These are phyloP conservation scores for Monosporascus cannonballus DNA, from an alignment of 2,329 filamentous ascomycete species.

Conservation along the genomic window DNA sequence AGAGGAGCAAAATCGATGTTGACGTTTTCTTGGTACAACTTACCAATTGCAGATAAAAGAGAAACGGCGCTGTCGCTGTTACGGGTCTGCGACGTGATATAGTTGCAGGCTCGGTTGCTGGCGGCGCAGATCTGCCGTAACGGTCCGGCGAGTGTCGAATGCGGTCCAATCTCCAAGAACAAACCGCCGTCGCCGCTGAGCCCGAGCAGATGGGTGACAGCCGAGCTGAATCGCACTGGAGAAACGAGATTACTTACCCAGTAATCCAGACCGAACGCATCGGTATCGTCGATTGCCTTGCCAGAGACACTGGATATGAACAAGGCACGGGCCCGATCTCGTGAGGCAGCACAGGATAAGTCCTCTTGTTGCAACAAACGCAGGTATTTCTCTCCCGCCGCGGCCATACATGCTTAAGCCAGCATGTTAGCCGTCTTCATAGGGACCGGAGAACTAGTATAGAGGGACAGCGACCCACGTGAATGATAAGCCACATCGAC, in stretches of 20 bases:
- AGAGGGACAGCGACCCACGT: slow-evolving; percentile 10
- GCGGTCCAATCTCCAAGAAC: slow-evolving; percentile 19
- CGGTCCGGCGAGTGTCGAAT: slow-evolving; percentile 15
- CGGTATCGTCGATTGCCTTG: slow-evolving; percentile 13
- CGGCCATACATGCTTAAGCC: slow-evolving; percentile 7
- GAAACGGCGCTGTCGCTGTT: slow-evolving; percentile 7
- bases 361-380: slow-evolving; percentile 7
- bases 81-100: slow-evolving; percentile 11
- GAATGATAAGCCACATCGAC: slow-evolving; percentile 39
- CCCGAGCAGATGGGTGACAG: slow-evolving; percentile 20
- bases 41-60: slow-evolving; percentile 12
- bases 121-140: slow-evolving; percentile 14
- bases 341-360: slow-evolving; percentile 1
- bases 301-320: slow-evolving; percentile 23
- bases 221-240: slow-evolving; percentile 28
- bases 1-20: slow-evolving; percentile 9
- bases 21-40: slow-evolving; percentile 13
- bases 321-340: background rate
- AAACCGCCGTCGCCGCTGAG: slow-evolving; percentile 8
- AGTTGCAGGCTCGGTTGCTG: slow-evolving; percentile 12
- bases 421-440: slow-evolving; percentile 10
- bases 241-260: slow-evolving; percentile 21
- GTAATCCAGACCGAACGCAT: slow-evolving; percentile 14
- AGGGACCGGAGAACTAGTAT: slow-evolving; percentile 3
- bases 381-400: slow-evolving; percentile 6